A percentile compares a stretch with the other conserved stretches of the same genome.
These are phyloP conservation scores for Stephania japonica DNA, from an alignment of 164 flowering plant species.

Conservation along the genomic window DNA sequence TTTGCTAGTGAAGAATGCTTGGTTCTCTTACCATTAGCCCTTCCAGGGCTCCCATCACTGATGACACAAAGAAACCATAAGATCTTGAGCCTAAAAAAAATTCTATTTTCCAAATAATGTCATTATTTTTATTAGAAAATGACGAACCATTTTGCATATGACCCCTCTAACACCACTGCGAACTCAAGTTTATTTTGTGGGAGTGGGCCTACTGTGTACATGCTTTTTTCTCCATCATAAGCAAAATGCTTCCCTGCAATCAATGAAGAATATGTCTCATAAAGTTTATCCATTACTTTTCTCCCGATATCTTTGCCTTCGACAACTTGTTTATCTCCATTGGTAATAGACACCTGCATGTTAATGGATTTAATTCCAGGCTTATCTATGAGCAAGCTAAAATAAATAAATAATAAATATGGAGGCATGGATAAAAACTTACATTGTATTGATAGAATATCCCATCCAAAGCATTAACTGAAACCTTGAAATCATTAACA, in stretches of 20 bases:
- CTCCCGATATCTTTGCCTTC: slow-evolving; percentile 56
- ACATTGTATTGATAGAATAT: slow-evolving; percentile 67
- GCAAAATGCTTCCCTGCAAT: slow-evolving; percentile 51
- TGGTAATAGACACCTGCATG: slow-evolving; percentile 52
- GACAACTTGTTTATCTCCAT: slow-evolving; percentile 36
- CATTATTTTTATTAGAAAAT: not conserved
- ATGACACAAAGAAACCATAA: slow-evolving; percentile 3
- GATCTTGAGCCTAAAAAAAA: not conserved
- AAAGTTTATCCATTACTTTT: slow-evolving; percentile 49
- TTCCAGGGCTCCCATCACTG: slow-evolving; percentile 31
- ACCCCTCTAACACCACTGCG: slow-evolving; percentile 55
- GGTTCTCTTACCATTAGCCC: slow-evolving; percentile 36
- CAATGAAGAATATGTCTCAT: slow-evolving; percentile 51
- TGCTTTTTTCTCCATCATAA: slow-evolving; percentile 64
- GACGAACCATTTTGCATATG: slow-evolving; percentile 37
- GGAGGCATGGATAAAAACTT: slow-evolving; percentile 9
- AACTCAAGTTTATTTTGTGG: slow-evolving; percentile 52
- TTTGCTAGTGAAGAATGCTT: slow-evolving; percentile 41
- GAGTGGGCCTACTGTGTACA: slow-evolving; percentile 65
- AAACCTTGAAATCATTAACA: slow-evolving; percentile 64
- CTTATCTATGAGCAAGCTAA: not conserved
- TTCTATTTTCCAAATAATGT: not conserved
- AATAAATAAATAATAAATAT: not conserved
- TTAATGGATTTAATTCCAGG: slow-evolving; percentile 1
- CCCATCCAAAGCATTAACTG: slow-evolving; percentile 35